phyloP scores from a whole-genome alignment of 768 basidiomycete species.

The Mycena epipterygia region DNA sequence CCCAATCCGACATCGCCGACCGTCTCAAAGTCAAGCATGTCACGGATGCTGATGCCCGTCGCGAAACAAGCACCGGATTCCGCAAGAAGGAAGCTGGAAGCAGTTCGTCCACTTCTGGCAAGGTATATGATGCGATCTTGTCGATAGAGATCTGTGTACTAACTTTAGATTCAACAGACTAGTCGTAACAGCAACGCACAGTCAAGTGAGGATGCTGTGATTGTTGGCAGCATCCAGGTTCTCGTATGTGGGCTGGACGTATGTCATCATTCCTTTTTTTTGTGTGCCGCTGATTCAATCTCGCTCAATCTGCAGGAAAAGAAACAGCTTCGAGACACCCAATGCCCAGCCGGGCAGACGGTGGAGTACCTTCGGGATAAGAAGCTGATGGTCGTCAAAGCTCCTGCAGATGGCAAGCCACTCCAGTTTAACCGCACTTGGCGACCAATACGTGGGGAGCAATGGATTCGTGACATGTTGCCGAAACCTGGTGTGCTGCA shows the following conservation, averaged over 20 bases:
- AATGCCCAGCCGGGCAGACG: background rate
- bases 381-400: background rate
- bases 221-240: background rate
- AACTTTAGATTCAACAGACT: background rate
- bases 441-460: background rate
- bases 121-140: background rate
- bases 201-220: background rate
- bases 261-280: too few relatives aligned
- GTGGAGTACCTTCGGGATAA: background rate
- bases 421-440: background rate
- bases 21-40: background rate
- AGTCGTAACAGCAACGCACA: background rate
- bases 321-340: background rate
- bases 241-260: background rate
- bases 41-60: background rate
- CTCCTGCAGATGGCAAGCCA: background rate
- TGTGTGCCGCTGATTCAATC: background rate
- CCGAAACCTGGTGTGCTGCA: background rate
- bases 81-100: background rate
- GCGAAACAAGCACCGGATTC: background rate
- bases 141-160: background rate
- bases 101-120: background rate
- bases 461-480: background rate
- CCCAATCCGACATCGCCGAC: background rate
- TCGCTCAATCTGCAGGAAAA: background rate